phyloP scores from a whole-genome alignment of 169 alveolate genomes.

The Cryptosporidium meleagridis region DNA sequence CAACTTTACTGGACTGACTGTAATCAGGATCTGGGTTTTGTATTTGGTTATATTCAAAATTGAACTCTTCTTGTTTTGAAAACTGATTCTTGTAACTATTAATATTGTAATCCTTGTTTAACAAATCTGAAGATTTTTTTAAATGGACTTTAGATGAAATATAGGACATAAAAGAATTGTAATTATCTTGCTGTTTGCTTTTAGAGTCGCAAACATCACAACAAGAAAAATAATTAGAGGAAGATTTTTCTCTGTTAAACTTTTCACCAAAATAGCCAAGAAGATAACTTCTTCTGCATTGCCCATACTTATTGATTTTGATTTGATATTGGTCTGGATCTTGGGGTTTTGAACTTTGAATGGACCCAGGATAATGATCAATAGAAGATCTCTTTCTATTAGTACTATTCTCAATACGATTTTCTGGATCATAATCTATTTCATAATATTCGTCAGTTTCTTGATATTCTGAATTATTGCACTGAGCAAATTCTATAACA shows the following conservation, averaged over 20 bases:
- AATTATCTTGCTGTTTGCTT: neutral
- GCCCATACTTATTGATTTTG: conserved; percentile 47
- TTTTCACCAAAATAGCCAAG: conserved; percentile 82
- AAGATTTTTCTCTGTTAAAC: conserved; percentile 63
- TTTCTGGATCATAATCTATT: conserved; percentile 12
- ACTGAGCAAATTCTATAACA: conserved; percentile 29
- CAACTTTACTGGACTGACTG: neutral
- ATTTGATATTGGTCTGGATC: conserved; percentile 25
- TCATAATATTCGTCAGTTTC: conserved; percentile 78
- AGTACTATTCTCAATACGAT: neutral
- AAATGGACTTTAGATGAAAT: neutral
- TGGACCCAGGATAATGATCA: neutral
- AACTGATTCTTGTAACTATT: neutral
- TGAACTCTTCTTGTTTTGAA: neutral
- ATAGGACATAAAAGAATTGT: neutral
- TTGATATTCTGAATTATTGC: conserved; percentile 1
- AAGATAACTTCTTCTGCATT: conserved; percentile 80
- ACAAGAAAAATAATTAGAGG: neutral
- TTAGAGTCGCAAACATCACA: conserved; percentile 68
- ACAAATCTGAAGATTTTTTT: neutral
- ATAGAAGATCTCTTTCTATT: neutral
- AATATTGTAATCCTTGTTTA: neutral
- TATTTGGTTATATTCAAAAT: conserved; percentile 2
- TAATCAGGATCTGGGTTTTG: neutral
- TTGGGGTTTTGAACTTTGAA: neutral